These are phyloP conservation scores for Alternaria atra DNA, from an alignment of 2,329 filamentous ascomycete genomes.

Conservation along the genomic window DNA sequence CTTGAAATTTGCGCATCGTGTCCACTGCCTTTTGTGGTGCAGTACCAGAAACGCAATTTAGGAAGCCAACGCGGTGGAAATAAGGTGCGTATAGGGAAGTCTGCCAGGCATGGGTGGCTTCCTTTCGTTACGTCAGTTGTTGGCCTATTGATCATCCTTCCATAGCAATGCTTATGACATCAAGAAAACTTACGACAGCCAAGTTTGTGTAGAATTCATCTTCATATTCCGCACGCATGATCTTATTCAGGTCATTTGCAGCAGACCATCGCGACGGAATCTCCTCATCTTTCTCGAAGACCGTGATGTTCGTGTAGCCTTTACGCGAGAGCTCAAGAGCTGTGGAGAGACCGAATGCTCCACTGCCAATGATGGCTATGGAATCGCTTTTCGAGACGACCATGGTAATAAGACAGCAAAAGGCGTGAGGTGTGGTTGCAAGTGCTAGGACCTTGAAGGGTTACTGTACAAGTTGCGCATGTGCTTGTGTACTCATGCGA, in stretches of 20 bases:
- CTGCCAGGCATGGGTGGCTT: constrained; percentile 64
- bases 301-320: constrained; percentile 42
- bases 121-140: constrained; percentile 30
- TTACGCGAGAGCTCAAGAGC: constrained; percentile 42
- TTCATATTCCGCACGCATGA: constrained; percentile 67
- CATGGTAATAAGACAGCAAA: constrained; percentile 18
- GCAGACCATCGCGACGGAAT: constrained; percentile 64
- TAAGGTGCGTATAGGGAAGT: constrained; percentile 63
- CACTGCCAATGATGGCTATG: constrained; percentile 42
- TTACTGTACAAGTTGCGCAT: not conserved
- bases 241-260: constrained; percentile 69
- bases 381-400: constrained; percentile 29
- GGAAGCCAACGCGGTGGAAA: constrained; percentile 62
- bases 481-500: not conserved
- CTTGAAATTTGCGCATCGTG: constrained; percentile 56
- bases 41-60: constrained; percentile 60
- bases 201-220: constrained; percentile 66
- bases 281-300: constrained; percentile 43
- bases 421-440: not conserved
- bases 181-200: constrained; percentile 55
- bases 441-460: not conserved
- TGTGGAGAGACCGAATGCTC: constrained; percentile 45
- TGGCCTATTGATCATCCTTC: not conserved
- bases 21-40: constrained; percentile 60
- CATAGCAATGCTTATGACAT: not conserved